These are phyloP conservation scores for Pseudogymnoascus sp. DNA, from an alignment of 2,329 filamentous ascomycete species.

Conservation along the genomic window DNA sequence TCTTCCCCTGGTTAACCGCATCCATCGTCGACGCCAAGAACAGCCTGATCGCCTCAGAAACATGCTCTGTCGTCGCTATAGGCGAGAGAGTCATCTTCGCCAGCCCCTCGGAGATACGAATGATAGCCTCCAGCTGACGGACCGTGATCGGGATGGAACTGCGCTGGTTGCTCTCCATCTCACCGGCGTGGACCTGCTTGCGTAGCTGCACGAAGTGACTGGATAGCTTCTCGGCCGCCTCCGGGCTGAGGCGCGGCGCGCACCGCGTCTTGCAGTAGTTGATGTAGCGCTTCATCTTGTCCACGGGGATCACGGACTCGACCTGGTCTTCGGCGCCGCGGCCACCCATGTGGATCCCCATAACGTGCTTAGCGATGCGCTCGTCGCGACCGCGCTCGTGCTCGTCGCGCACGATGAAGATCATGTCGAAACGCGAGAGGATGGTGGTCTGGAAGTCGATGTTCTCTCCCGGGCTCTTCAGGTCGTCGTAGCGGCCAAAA, in stretches of 20 bases:
- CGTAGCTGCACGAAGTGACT: slow-evolving; percentile 97
- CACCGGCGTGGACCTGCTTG: slow-evolving; percentile 83
- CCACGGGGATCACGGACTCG: slow-evolving; percentile 83
- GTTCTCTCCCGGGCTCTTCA: slow-evolving; percentile 96
- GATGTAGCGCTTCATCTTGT: slow-evolving; percentile 96
- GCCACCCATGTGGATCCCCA: slow-evolving; percentile 92
- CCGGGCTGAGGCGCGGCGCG: slow-evolving; percentile 79
- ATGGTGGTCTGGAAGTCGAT: slow-evolving; percentile 99
- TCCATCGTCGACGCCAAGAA: slow-evolving; percentile 98
- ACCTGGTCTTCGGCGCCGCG: slow-evolving; percentile 72
- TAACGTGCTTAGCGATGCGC: slow-evolving; percentile 91
- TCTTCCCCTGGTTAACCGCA: slow-evolving; percentile 83
- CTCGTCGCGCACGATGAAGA: slow-evolving; percentile 96
- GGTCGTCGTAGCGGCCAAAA: slow-evolving; percentile 94
- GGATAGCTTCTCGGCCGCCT: slow-evolving; percentile 90
- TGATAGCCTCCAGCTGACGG: slow-evolving; percentile 91
- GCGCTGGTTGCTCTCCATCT: slow-evolving; percentile 80
- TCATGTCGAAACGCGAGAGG: slow-evolving; percentile 97
- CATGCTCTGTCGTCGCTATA: slow-evolving; percentile 81
- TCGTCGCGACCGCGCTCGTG: slow-evolving; percentile 87
- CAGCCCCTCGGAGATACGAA: slow-evolving; percentile 92
- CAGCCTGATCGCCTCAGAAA: slow-evolving; percentile 93
- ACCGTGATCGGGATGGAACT: slow-evolving; percentile 96
- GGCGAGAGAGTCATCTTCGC: slow-evolving; percentile 84
- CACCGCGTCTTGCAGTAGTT: slow-evolving; percentile 96